phyloP scores from a whole-genome alignment of 495 filamentous ascomycete species.

The Hypoxylon subgilvum region DNA sequence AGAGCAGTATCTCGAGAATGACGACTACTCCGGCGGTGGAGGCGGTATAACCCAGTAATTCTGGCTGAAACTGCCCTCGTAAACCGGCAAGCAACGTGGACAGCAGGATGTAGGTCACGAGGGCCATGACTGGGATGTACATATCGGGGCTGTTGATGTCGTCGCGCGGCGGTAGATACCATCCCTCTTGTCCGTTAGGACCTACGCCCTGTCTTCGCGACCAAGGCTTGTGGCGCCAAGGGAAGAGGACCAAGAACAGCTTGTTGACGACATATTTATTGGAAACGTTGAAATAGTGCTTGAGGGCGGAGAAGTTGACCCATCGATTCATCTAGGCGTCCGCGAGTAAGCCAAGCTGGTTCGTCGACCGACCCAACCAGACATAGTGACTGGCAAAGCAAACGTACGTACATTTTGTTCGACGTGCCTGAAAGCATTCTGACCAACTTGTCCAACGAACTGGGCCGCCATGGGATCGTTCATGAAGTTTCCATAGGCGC shows the following conservation, averaged over 20 bases:
- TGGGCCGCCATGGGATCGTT: conserved; percentile 90
- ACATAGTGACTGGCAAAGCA: neutral
- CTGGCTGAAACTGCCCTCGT: conserved; percentile 90
- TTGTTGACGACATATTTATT: conserved; percentile 89
- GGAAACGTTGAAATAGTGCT: conserved; percentile 97
- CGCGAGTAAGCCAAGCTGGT: conserved; percentile 7
- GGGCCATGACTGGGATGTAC: conserved; percentile 95
- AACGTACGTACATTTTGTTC: conserved; percentile 77
- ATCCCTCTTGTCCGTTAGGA: conserved; percentile 74
- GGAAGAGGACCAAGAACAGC: conserved; percentile 88
- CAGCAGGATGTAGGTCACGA: conserved; percentile 96
- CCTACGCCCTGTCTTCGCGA: conserved; percentile 72
- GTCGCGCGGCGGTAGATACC: conserved; percentile 93
- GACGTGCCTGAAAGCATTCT: conserved; percentile 84
- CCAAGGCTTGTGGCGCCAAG: conserved; percentile 97
- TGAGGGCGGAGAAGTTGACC: conserved; percentile 88
- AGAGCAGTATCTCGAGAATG: conserved; percentile 79
- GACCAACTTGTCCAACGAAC: conserved; percentile 92
- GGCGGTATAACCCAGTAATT: conserved; percentile 86
- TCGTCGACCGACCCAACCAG: neutral
- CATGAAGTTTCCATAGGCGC: conserved; percentile 84
- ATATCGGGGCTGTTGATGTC: conserved; percentile 98
- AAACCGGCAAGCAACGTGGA: conserved; percentile 88
- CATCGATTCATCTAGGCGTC: conserved; percentile 80
- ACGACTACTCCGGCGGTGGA: conserved; percentile 82